A percentile compares a stretch with the other conserved stretches of the same genome.
Conservation (phyloP, 2,329 filamentous ascomycete genomes). For the Venturia carpophila region DNA sequence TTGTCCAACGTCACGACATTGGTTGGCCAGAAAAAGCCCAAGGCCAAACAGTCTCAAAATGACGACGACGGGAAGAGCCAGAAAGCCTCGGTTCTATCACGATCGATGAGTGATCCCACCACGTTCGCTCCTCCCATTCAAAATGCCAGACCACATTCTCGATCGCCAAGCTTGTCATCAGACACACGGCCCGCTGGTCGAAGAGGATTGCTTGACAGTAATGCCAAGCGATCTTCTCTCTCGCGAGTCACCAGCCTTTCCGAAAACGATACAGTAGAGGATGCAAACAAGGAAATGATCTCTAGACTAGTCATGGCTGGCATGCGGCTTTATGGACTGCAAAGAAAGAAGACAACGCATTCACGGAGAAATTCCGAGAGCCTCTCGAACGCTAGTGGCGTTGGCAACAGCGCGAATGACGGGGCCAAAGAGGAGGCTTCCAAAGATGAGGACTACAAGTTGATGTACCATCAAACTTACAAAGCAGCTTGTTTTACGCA, state of each 20-base stretch:
- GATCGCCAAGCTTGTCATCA: slow-evolving; percentile 15
- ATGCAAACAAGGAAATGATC: slow-evolving; percentile 43
- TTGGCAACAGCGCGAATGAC: slow-evolving; percentile 22
- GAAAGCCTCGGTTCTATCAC: neutral
- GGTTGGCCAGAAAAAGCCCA: slow-evolving; percentile 27
- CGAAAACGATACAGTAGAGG: slow-evolving; percentile 31
- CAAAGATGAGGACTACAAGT: slow-evolving; percentile 45
- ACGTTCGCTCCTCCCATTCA: slow-evolving; percentile 22
- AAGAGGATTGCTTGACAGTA: slow-evolving; percentile 24
- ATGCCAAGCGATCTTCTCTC: slow-evolving; percentile 27
- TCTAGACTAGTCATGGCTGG: slow-evolving; percentile 45
- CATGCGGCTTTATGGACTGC: slow-evolving; percentile 45
- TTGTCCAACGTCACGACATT: slow-evolving; percentile 24
- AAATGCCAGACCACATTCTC: slow-evolving; percentile 20
- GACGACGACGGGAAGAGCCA: neutral
- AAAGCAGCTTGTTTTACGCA: slow-evolving; percentile 43
- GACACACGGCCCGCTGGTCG: slow-evolving; percentile 10
- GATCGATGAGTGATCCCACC: neutral
- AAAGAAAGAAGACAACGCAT: slow-evolving; percentile 31
- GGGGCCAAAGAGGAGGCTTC: slow-evolving; percentile 27
- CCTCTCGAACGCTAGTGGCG: slow-evolving; percentile 20
- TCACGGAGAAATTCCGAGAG: slow-evolving; percentile 16
- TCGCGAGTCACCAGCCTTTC: slow-evolving; percentile 29
- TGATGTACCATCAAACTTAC: slow-evolving; percentile 45
- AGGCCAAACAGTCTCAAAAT: slow-evolving; percentile 24